Conservation (phyloP, 2,329 filamentous ascomycete species). For the Scytalidium lignicola region DNA sequence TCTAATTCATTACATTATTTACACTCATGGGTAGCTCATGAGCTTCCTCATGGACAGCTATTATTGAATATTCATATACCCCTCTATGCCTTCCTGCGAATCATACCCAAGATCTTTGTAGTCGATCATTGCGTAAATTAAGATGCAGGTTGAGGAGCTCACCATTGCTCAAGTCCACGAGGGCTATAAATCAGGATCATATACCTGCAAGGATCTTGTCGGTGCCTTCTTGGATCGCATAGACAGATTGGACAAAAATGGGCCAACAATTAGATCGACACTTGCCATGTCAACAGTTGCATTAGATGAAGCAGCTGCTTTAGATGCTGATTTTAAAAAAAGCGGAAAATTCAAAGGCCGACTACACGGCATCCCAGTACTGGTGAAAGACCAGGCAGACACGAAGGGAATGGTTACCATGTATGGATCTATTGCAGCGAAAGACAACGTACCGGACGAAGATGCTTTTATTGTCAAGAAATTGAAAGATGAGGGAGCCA, state of each 20-base stretch:
- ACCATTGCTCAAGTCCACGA: constrained; percentile 10
- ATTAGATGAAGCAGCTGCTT: constrained; percentile 5
- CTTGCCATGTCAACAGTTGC: no score
- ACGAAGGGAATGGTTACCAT: constrained; percentile 48
- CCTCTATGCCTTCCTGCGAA: no score
- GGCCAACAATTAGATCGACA: constrained; percentile 7
- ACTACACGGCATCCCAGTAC: constrained; percentile 51
- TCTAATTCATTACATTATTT: no score
- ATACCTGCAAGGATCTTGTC: constrained; percentile 10
- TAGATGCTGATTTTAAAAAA: constrained; percentile 2
- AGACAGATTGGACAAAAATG: constrained; percentile 7
- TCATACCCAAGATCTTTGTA: no score
- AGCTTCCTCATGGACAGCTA: no score
- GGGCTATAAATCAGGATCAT: constrained; percentile 7
- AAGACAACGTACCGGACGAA: constrained; percentile 13
- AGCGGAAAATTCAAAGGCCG: constrained; percentile 24
- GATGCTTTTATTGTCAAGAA: constrained; percentile 8
- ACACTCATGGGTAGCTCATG: no score
- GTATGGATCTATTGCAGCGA: constrained; percentile 12
- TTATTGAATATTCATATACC: no score
- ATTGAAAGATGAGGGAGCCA: constrained; percentile 7
- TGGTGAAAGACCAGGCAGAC: constrained; percentile 56
- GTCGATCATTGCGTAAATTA: not conserved
- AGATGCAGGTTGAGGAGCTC: constrained; percentile 9
- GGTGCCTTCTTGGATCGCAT: constrained; percentile 10